Evolutionary conservation across 1,284 basidiomycete species (phyloP), one percentile per base, ranked within the genome.

Genomic region (Trametes hirsuta): DNA sequence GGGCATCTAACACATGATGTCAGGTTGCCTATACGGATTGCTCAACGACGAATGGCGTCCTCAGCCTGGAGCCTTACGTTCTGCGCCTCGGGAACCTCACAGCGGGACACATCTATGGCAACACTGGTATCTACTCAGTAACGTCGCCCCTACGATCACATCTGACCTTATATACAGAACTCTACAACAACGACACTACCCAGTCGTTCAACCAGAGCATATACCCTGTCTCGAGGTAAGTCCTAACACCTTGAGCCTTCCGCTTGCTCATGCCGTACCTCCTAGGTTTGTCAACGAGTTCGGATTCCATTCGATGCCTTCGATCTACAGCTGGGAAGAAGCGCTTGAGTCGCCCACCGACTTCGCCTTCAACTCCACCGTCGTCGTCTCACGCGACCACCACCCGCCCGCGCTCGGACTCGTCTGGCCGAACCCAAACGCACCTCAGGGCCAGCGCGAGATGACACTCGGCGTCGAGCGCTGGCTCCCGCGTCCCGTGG

Each of bases 291-390:
- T 53, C 30, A 45, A 53, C 34, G 51, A 53, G 30, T 53, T 53
- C n/a, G 51, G 51, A 30, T 87, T 86, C 73, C 85, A 85, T 67
- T 86, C 85, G 0, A 83, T 87, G 80, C 84, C 85, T 0, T 86
- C 83, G 0, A 83, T 87, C 71, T 84, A 84, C 65, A 82, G 77
- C 53, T 86, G 85, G 81, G 79, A 87, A 68, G 81, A 86, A 64
- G 82, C 84, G 0, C 78, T 88, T 18, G 66, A 74, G 15, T 78
- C 77, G 5, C 75, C 78, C 0, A 77, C 77, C n/a, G 82, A 83
- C 64, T 87, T 83, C 71, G 74, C 75, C 11, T 85, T 87, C 76
- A 86, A 87, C 69, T 85, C 84, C 0, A 81, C 81, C 0, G 81
- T 84, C 5, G 83, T 86, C 3, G 75, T 77, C 54, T 84, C 84